These are phyloP conservation scores for Pichia sp. DNA, from an alignment of 1,139 yeast genomes.

Conservation along the genomic window DNA sequence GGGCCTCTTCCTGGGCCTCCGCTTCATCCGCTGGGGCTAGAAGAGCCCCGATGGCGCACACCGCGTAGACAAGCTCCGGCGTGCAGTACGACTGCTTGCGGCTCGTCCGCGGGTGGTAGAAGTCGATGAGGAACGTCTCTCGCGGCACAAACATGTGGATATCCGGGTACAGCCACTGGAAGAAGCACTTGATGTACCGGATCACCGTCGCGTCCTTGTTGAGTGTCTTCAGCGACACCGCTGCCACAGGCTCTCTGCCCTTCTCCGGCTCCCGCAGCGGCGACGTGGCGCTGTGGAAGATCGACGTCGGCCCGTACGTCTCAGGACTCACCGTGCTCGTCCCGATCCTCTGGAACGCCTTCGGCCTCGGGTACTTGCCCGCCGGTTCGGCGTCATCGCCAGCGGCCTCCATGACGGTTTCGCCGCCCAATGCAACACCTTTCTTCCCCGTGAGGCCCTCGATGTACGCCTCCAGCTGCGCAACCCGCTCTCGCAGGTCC, in stretches of 20 bases:
- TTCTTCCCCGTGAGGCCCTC: neutral
- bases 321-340: neutral
- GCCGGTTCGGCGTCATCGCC: neutral
- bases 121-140: constrained; percentile 61
- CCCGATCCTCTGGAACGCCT: constrained; percentile 3
- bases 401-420: neutral
- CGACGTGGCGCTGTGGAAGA: constrained; percentile 9
- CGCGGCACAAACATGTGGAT: constrained; percentile 59
- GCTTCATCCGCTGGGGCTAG: constrained; percentile 37
- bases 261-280: neutral
- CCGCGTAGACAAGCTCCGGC: constrained; percentile 47
- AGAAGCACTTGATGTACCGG: constrained; percentile 44
- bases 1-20: constrained; percentile 24
- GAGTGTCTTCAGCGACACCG: constrained; percentile 5
- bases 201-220: constrained; percentile 16
- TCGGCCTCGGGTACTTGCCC: constrained; percentile 17
- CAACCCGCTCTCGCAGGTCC: neutral
- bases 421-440: neutral
- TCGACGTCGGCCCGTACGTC: constrained; percentile 21
- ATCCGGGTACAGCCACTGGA: constrained; percentile 64
- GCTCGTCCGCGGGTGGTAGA: constrained; percentile 35
- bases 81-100: constrained; percentile 38
- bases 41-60: constrained; percentile 52
- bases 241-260: too few species aligned
- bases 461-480: neutral